Percentiles rank a stretch among this genome's conserved stretches.
phyloP scores from a whole-genome alignment of 2,329 filamentous ascomycete species.

The Hortaea sp. region DNA sequence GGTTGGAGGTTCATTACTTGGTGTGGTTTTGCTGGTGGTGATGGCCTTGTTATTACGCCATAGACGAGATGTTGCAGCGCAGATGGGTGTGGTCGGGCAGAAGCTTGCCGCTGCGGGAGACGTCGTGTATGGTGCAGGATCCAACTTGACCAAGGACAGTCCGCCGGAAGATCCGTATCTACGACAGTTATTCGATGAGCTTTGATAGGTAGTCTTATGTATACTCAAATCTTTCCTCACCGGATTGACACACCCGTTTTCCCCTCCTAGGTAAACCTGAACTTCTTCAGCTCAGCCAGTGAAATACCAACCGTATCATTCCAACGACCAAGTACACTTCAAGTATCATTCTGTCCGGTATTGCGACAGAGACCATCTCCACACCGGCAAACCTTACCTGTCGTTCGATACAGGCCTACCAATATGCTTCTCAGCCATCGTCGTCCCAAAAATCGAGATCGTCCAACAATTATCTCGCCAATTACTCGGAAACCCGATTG shows the following conservation, averaged over 20 bases:
- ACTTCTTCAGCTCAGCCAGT: not conserved
- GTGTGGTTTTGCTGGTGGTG: slow-evolving; percentile 14
- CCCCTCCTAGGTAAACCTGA: not conserved
- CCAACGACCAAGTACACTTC: not conserved
- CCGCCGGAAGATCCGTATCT: slow-evolving; percentile 18
- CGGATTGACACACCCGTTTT: too few species aligned
- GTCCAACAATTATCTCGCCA: not conserved
- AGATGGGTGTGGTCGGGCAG: slow-evolving; percentile 9
- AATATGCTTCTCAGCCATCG: too few species aligned
- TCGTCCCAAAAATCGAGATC: not conserved
- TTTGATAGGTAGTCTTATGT: slow-evolving; percentile 7
- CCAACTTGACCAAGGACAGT: slow-evolving; percentile 9
- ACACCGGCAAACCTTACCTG: too few species aligned
- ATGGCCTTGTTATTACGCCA: slow-evolving; percentile 18
- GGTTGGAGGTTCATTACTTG: slow-evolving; percentile 16
- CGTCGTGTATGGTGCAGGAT: slow-evolving; percentile 10
- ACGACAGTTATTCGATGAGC: slow-evolving; percentile 19
- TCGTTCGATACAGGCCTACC: too few species aligned
- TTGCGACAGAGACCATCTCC: too few species aligned
- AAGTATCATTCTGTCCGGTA: not conserved
- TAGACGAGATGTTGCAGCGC: slow-evolving; percentile 10
- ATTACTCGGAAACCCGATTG: not conserved
- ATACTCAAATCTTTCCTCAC: too few species aligned
- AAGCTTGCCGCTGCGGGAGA: slow-evolving; percentile 10
- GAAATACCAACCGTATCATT: not conserved